These are phyloP conservation scores for Psilocybe cyanescens DNA, from an alignment of 768 basidiomycete genomes.

Conservation along the genomic window DNA sequence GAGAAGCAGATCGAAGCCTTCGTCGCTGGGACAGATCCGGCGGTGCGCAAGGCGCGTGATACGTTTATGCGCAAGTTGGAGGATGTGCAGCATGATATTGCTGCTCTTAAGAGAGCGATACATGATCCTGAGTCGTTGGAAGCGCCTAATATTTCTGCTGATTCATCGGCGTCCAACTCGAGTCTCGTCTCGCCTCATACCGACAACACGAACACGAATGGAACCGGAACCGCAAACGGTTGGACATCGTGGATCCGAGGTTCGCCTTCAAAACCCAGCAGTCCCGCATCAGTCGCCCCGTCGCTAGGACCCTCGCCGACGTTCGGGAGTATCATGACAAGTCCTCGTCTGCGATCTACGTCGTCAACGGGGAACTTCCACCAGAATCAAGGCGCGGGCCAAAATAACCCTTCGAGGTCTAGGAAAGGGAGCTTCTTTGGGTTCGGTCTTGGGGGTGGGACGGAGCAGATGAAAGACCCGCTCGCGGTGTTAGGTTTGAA, in stretches of 20 bases:
- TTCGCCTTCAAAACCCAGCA: constrained; percentile 41
- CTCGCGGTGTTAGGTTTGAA: constrained; percentile 52
- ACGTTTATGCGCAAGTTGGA: constrained; percentile 64
- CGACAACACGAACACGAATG: neutral
- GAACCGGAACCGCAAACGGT: constrained; percentile 21
- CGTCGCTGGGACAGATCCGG: constrained; percentile 53
- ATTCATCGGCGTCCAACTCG: constrained; percentile 14
- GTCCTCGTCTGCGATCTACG: constrained; percentile 57
- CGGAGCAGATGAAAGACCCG: constrained; percentile 35
- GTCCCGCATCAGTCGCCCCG: constrained; percentile 30
- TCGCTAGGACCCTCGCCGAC: constrained; percentile 44
- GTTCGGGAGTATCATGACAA: constrained; percentile 75
- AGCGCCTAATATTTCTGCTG: constrained; percentile 5
- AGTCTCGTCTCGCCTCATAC: constrained; percentile 13
- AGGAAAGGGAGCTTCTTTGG: constrained; percentile 22
- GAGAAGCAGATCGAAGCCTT: constrained; percentile 59
- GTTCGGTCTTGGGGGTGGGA: constrained; percentile 16
- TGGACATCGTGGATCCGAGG: constrained; percentile 65
- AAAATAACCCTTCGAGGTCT: constrained; percentile 22
- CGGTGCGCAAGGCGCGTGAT: constrained; percentile 48
- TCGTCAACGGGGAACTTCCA: constrained; percentile 33
- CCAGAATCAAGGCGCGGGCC: constrained; percentile 14
- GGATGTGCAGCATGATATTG: constrained; percentile 79
- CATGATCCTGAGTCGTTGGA: constrained; percentile 44
- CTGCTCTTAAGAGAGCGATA: constrained; percentile 61